These are phyloP conservation scores for Mucor circinelloides DNA, from an alignment of 371 early-diverging fungal genomes.

Conservation along the genomic window DNA sequence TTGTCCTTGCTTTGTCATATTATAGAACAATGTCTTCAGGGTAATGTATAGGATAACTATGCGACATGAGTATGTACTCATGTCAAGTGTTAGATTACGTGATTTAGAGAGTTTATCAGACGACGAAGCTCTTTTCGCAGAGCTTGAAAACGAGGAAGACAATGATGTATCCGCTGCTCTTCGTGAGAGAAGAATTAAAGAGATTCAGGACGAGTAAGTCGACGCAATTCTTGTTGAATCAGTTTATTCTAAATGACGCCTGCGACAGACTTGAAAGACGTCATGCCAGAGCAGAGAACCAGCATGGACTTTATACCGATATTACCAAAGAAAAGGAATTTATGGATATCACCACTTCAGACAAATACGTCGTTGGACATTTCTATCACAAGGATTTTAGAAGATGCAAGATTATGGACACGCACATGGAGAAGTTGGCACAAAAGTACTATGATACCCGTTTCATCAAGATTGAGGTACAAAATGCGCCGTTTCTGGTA, in stretches of 20 bases:
- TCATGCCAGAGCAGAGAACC: conserved; percentile 62
- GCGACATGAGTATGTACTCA: background rate
- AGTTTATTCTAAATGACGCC: background rate
- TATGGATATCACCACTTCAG: conserved; percentile 78
- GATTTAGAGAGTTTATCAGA: conserved; percentile 38
- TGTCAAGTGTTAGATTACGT: background rate
- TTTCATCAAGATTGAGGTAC: conserved; percentile 89
- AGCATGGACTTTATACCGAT: conserved; percentile 84
- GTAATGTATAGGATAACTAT: background rate
- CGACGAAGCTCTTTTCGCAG: conserved; percentile 68
- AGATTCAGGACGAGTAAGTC: conserved; percentile 64
- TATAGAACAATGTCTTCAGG: background rate
- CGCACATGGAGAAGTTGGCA: conserved; percentile 81
- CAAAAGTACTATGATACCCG: conserved; percentile 80
- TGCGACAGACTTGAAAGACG: conserved; percentile 56
- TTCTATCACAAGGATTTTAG: conserved; percentile 93
- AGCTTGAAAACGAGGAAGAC: conserved; percentile 70
- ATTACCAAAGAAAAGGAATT: conserved; percentile 85
- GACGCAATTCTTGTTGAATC: too few relatives aligned
- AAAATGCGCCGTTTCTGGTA: conserved; percentile 89
- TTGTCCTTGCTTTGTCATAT: background rate
- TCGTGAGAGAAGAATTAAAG: conserved; percentile 66
- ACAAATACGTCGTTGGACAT: conserved; percentile 81
- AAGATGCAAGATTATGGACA: conserved; percentile 92
- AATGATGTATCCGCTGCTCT: conserved; percentile 39